Evolutionary conservation across 1,139 yeast genomes (phyloP).

Genomic region (Suzukiozyma palmioleophila): DNA sequence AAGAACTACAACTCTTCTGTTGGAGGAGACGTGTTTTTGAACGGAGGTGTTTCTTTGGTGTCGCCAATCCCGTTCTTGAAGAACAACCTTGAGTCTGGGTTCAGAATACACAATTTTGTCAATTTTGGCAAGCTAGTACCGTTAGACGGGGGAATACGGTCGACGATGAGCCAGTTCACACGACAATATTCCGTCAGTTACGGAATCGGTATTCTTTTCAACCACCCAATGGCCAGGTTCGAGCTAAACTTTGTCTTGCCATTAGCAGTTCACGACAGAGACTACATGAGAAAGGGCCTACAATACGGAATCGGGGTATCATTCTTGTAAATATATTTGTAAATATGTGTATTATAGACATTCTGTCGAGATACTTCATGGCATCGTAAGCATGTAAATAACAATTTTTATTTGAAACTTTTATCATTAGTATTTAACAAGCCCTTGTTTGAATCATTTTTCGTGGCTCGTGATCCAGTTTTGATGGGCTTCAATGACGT

Average conservation of each 20-base stretch:
- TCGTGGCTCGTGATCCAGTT: conserved; percentile 44
- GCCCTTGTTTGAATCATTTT: neutral
- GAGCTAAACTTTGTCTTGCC: conserved; percentile 88
- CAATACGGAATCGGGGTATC: conserved; percentile 92
- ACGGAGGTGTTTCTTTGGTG: conserved; percentile 68
- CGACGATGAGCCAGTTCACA: conserved; percentile 21
- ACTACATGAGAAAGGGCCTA: conserved; percentile 73
- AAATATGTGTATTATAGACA: neutral
- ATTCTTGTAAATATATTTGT: conserved; percentile 47
- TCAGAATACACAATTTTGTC: conserved; percentile 64
- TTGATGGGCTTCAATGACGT: conserved; percentile 58
- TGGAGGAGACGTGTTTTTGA: conserved; percentile 78
- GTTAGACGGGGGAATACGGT: conserved; percentile 20
- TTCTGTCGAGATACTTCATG: too few species aligned
- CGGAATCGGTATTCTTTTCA: conserved; percentile 77
- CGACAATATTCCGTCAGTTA: conserved; percentile 46
- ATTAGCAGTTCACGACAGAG: conserved; percentile 57
- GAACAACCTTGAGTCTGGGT: conserved; percentile 45
- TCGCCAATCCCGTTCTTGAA: conserved; percentile 59
- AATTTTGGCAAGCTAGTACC: conserved; percentile 70
- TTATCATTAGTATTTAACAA: neutral
- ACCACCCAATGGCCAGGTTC: conserved; percentile 86
- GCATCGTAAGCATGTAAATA: neutral
- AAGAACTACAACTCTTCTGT: conserved; percentile 54
- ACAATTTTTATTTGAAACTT: conserved; percentile 1